These are phyloP conservation scores for Salvia miltiorrhiza DNA, from an alignment of 257 asterid genomes.

Conservation along the genomic window DNA sequence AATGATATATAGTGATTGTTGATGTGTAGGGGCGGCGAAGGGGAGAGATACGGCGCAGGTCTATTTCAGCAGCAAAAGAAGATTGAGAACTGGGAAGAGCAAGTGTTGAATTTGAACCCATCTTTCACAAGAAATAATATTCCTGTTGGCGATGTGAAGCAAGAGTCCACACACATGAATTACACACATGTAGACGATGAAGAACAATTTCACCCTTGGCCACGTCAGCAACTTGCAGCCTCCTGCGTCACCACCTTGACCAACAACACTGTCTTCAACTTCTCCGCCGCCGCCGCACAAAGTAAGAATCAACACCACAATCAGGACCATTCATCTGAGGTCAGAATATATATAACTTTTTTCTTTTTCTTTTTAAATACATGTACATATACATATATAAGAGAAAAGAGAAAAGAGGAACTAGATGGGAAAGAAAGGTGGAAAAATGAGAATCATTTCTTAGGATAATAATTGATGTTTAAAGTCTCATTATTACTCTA, in stretches of 20 bases:
- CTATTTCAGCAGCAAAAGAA: slow-evolving; percentile 60
- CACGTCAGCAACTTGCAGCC: slow-evolving; percentile 27
- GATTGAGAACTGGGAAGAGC: slow-evolving; percentile 75
- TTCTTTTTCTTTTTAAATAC: not conserved
- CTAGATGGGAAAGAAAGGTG: slow-evolving; percentile 7
- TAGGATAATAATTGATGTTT: slow-evolving; percentile 31
- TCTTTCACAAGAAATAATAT: slow-evolving; percentile 25
- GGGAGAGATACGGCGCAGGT: slow-evolving; percentile 50
- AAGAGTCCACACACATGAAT: too few species aligned
- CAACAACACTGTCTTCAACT: slow-evolving; percentile 42
- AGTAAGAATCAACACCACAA: slow-evolving; percentile 35
- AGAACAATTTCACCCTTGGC: slow-evolving; percentile 35
- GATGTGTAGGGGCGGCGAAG: slow-evolving; percentile 48
- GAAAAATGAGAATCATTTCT: slow-evolving; percentile 16
- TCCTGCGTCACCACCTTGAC: slow-evolving; percentile 58
- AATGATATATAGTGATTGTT: too few species aligned
- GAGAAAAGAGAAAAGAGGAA: not conserved
- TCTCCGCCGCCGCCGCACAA: slow-evolving; percentile 32
- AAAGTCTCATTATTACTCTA: slow-evolving; percentile 19
- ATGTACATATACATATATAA: not conserved
- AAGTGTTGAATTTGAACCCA: slow-evolving; percentile 43
- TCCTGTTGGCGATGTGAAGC: slow-evolving; percentile 52
- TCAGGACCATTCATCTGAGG: slow-evolving; percentile 70
- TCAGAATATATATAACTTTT: not conserved
- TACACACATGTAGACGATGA: too few species aligned